Conservation (phyloP, 345 rosid species). For the Anacardium occidentale region DNA sequence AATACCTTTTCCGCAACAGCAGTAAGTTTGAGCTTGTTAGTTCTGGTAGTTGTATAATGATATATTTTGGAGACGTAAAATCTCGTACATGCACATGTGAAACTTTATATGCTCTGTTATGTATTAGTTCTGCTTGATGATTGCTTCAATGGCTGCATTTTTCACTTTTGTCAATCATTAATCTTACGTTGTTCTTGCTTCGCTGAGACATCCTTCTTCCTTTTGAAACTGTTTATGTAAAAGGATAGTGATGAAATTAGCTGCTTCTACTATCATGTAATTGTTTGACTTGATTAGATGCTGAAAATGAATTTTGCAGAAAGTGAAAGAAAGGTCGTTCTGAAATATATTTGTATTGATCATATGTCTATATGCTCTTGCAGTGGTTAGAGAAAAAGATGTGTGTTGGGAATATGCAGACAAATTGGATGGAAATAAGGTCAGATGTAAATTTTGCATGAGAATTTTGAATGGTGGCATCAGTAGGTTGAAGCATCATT, state of each 20-base stretch:
- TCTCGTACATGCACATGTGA: neutral
- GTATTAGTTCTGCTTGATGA: neutral
- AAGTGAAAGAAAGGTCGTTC: neutral
- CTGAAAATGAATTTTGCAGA: neutral
- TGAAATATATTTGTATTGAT: constrained; percentile 5
- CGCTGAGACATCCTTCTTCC: neutral
- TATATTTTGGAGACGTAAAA: neutral
- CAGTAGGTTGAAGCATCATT: constrained; percentile 85
- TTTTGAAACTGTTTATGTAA: neutral
- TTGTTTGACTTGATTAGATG: constrained; percentile 6
- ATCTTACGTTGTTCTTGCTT: neutral
- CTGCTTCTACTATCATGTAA: neutral
- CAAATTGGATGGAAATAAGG: constrained; percentile 85
- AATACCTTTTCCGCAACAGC: constrained; percentile 8
- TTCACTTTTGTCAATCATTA: neutral
- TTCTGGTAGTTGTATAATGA: neutral
- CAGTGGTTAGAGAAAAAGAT: constrained; percentile 94
- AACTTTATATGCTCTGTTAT: neutral
- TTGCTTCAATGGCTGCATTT: neutral
- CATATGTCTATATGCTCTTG: constrained; percentile 13
- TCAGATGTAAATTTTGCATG: constrained; percentile 69
- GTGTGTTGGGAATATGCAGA: constrained; percentile 93
- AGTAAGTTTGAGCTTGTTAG: constrained; percentile 29
- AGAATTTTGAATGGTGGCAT: constrained; percentile 83
- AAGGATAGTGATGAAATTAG: neutral